Conservation (phyloP, 257 asterid genomes). For the Cordia subcordata region DNA sequence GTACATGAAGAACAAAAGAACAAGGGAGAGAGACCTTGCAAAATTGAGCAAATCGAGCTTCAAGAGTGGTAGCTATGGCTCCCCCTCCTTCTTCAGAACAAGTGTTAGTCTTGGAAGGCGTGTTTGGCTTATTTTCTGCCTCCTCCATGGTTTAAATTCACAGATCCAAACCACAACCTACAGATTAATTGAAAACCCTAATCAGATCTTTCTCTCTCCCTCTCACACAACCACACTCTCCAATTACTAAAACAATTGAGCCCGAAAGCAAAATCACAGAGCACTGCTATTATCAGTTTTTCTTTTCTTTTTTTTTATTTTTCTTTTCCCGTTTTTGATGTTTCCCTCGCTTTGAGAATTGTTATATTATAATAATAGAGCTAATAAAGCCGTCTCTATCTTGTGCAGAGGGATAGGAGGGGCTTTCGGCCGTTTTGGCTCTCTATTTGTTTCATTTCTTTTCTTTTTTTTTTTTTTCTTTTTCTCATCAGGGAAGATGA, state of each 20-base stretch:
- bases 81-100: constrained; percentile 10
- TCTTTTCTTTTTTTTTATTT: too few relatives aligned
- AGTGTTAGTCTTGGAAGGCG: constrained; percentile 15
- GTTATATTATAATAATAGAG: too few relatives aligned
- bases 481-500: too few relatives aligned
- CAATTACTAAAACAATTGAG: too few relatives aligned
- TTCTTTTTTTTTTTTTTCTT: neutral
- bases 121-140: constrained; percentile 5
- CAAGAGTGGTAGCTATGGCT: constrained; percentile 28
- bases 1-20: neutral
- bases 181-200: neutral
- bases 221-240: neutral
- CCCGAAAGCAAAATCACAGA: too few relatives aligned
- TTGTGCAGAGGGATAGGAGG: neutral
- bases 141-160: neutral
- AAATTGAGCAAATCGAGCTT: constrained; percentile 60
- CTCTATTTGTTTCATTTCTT: neutral
- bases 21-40: constrained; percentile 53
- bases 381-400: neutral
- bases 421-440: neutral
- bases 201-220: neutral
- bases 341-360: too few relatives aligned
- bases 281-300: too few relatives aligned
- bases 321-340: too few relatives aligned
- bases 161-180: neutral